Percentiles rank a stretch among this genome's conserved stretches.
These are phyloP conservation scores for Lipomyces sp. DNA, from an alignment of 805 yeast genomes.

Conservation along the genomic window DNA sequence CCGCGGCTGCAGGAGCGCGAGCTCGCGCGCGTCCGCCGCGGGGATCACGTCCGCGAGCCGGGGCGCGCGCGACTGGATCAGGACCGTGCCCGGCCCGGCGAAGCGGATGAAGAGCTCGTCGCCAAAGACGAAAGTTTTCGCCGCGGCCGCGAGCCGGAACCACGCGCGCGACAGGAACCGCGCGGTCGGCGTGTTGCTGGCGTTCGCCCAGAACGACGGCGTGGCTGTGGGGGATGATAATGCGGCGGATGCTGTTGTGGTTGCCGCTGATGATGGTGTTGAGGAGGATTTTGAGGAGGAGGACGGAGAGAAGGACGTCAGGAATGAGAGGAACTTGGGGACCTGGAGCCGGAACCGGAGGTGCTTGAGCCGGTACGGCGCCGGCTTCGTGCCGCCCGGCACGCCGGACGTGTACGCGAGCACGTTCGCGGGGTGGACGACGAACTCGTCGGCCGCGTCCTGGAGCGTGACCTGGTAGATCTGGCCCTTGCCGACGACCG, in stretches of 20 bases:
- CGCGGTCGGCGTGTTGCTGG: background rate
- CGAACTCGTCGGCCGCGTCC: constrained; percentile 42
- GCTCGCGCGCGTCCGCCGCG: constrained; percentile 28
- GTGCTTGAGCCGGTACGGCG: constrained; percentile 27
- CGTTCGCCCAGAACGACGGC: background rate
- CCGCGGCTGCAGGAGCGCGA: constrained; percentile 18
- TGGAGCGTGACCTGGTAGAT: constrained; percentile 40
- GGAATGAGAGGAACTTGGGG: constrained; percentile 12
- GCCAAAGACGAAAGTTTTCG: constrained; percentile 31
- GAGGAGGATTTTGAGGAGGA: background rate
- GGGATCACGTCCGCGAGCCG: constrained; percentile 31
- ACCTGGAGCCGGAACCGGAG: constrained; percentile 22
- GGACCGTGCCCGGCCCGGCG: constrained; percentile 35
- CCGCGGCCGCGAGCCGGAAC: constrained; percentile 9
- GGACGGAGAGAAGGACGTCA: background rate
- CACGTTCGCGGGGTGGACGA: constrained; percentile 42
- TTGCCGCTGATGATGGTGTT: background rate
- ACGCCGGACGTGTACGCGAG: constrained; percentile 42
- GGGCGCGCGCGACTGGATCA: constrained; percentile 34
- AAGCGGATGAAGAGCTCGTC: constrained; percentile 32
- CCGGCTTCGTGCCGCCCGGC: constrained; percentile 15
- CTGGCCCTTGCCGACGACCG: constrained; percentile 44
- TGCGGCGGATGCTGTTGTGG: background rate
- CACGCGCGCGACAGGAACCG: constrained; percentile 16
- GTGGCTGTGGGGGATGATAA: background rate